A percentile compares a stretch with the other conserved stretches of the same genome.
phyloP scores from a whole-genome alignment of 2,329 filamentous ascomycete species.

The Amesomyces nigricolor region DNA sequence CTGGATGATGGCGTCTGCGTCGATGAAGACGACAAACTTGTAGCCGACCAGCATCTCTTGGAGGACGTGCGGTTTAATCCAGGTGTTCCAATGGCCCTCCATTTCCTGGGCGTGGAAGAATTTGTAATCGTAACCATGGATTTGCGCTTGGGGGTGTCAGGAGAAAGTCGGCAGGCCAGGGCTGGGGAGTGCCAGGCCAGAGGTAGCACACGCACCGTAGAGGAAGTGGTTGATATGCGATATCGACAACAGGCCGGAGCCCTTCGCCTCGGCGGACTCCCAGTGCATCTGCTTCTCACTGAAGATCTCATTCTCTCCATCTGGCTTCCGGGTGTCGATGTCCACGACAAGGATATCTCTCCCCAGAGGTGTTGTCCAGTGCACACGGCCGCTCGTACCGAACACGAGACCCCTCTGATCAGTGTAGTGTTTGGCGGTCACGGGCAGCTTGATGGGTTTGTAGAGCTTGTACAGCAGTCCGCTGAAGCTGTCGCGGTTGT shows the following conservation, averaged over 20 bases:
- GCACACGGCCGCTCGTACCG: background rate
- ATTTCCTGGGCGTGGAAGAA: constrained; percentile 40
- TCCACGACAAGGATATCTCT: constrained; percentile 12
- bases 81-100: constrained; percentile 39
- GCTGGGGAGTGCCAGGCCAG: background rate
- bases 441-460: constrained; percentile 9
- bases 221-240: constrained; percentile 31
- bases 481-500: background rate
- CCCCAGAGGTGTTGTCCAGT: constrained; percentile 10
- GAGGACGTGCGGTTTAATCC: constrained; percentile 40
- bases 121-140: constrained; percentile 47
- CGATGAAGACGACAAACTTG: constrained; percentile 40
- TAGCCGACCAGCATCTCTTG: constrained; percentile 36
- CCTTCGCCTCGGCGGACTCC: background rate
- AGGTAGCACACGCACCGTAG: constrained; percentile 27
- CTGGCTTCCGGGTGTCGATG: constrained; percentile 13
- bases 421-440: constrained; percentile 5
- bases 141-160: constrained; percentile 30
- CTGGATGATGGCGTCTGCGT: constrained; percentile 39
- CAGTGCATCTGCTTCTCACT: constrained; percentile 10
- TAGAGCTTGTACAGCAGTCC: constrained; percentile 4
- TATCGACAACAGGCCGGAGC: constrained; percentile 28
- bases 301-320: constrained; percentile 12
- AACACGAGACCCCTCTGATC: constrained; percentile 6
- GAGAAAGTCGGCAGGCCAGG: background rate